Evolutionary conservation across 2,329 filamentous ascomycete species (phyloP).

Genomic region (Cladophialophora carrionii): DNA sequence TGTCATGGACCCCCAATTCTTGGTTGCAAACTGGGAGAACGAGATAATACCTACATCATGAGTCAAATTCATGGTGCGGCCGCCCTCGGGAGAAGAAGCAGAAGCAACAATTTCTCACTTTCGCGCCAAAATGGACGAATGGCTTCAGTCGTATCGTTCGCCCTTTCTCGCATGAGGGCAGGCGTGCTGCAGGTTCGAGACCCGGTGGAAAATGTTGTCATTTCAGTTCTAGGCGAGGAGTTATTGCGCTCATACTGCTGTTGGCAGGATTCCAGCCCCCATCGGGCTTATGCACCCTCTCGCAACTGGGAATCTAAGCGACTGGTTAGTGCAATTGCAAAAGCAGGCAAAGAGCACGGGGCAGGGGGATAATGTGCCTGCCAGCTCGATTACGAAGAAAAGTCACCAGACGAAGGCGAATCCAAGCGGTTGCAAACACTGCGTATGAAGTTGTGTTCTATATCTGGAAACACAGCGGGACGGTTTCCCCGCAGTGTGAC

Average conservation of each 20-base stretch:
- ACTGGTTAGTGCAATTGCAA: background rate
- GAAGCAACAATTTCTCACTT: background rate
- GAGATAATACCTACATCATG: background rate
- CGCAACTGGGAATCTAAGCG: background rate
- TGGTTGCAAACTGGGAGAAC: background rate
- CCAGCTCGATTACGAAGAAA: background rate
- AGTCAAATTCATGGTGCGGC: background rate
- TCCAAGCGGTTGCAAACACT: conserved; percentile 1
- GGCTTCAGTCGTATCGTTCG: background rate
- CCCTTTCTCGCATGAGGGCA: conserved; percentile 1
- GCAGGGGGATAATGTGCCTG: background rate
- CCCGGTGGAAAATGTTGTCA: conserved; percentile 6
- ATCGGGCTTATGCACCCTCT: conserved; percentile 22
- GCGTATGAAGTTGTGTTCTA: conserved; percentile 7
- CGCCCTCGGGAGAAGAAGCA: background rate
- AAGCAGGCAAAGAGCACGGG: conserved; percentile 2
- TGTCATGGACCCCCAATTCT: background rate
- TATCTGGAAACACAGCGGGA: conserved; percentile 14
- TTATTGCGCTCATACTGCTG: background rate
- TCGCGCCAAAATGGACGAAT: background rate
- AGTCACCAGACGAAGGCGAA: conserved; percentile 8
- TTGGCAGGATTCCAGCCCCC: conserved; percentile 21
- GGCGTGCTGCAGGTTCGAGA: background rate
- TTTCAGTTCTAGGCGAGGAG: background rate
- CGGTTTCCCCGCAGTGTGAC: conserved; percentile 8